Evolutionary conservation across 2,329 filamentous ascomycete species (phyloP).

Genomic region (Lasiodiplodia hormozganensis): DNA sequence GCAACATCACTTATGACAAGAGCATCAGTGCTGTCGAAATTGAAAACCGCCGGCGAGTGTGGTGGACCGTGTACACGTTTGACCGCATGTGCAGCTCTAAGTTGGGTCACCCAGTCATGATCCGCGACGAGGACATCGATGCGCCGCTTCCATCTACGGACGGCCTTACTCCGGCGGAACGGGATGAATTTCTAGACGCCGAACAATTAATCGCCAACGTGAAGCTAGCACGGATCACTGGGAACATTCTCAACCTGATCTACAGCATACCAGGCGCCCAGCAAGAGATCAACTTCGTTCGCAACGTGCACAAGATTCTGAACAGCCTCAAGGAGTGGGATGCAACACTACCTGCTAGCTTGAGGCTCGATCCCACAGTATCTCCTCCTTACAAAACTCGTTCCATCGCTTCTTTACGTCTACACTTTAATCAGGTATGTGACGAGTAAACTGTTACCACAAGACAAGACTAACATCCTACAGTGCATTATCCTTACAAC

Average conservation of each 20-base stretch:
- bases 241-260: conserved; percentile 43
- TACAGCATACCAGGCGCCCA: conserved; percentile 34
- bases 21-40: conserved; percentile 28
- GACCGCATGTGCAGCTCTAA: conserved; percentile 59
- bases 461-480: conserved; percentile 20
- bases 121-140: conserved; percentile 57
- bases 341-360: conserved; percentile 44
- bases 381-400: conserved; percentile 33
- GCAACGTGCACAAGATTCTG: conserved; percentile 49
- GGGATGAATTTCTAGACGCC: conserved; percentile 47
- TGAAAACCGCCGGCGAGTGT: conserved; percentile 34
- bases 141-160: conserved; percentile 47
- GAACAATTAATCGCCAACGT: conserved; percentile 48
- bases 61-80: conserved; percentile 48
- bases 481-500: conserved; percentile 51
- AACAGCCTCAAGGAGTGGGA: conserved; percentile 49
- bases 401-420: conserved; percentile 22
- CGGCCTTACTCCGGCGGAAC: conserved; percentile 40
- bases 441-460: not conserved
- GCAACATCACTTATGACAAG: conserved; percentile 31
- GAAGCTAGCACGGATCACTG: conserved; percentile 46
- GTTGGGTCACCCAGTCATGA: conserved; percentile 56
- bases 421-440: conserved; percentile 30
- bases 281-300: conserved; percentile 36
- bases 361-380: conserved; percentile 43